phyloP scores from a whole-genome alignment of 495 filamentous ascomycete species.

The Penicillium flavigenum region DNA sequence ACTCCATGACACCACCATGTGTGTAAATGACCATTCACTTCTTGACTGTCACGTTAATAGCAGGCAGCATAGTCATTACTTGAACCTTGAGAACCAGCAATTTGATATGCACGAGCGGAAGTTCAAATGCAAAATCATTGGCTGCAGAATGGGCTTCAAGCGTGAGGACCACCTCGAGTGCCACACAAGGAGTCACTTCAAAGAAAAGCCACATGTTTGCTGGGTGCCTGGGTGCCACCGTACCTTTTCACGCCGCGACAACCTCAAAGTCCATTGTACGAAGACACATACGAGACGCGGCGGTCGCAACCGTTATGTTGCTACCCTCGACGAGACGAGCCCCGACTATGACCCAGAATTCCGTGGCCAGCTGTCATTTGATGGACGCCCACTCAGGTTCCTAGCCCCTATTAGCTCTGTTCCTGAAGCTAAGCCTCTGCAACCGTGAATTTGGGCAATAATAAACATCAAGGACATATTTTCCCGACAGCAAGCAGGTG shows the following conservation, averaged over 20 bases:
- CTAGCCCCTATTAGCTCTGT: background rate
- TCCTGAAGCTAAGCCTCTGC: background rate
- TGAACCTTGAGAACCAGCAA: background rate
- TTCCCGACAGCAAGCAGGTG: background rate
- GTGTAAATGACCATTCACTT: background rate
- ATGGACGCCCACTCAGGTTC: background rate
- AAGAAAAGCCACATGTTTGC: constrained; percentile 52
- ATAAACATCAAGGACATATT: background rate
- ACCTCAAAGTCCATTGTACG: constrained; percentile 49
- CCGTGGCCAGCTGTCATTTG: constrained; percentile 38
- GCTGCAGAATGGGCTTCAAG: constrained; percentile 55
- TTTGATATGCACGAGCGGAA: background rate
- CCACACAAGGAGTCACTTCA: constrained; percentile 60
- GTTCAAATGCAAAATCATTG: constrained; percentile 3
- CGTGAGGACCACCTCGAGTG: constrained; percentile 64
- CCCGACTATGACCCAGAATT: constrained; percentile 46
- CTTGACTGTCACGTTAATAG: background rate
- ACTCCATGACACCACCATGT: background rate
- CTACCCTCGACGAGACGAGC: constrained; percentile 47
- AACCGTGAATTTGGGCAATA: background rate
- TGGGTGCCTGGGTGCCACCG: constrained; percentile 48
- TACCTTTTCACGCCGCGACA: constrained; percentile 48
- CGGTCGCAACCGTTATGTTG: constrained; percentile 48
- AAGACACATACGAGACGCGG: constrained; percentile 52
- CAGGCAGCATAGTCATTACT: background rate